Evolutionary conservation across 148 eudicot species (phyloP), one percentile per base, ranked within the genome.

Genomic region (Polygonum maritimum): DNA sequence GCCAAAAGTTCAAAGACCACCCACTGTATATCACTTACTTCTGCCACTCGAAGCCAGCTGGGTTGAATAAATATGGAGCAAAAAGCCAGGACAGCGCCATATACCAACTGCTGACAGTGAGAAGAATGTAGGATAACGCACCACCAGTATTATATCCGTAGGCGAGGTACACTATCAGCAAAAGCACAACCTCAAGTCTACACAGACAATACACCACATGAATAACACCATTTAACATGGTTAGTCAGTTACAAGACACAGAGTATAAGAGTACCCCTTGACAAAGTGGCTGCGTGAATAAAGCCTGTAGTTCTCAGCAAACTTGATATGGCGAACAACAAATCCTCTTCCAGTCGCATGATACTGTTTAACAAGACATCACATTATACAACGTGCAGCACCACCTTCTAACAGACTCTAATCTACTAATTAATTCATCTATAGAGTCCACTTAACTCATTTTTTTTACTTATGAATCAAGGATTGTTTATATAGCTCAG

Each of bases 1-100:
- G 45, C 16, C 21, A 33, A 4, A 38, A 26, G 31, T 33, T 5
- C 10, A 36, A 67, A 67, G 44, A 36, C 7, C 71, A 36, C 18
- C 21, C 41, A 67, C 14, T 11, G 14, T 35, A 65, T 65, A 67
- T 3, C 47, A 77, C 97, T 88, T 87, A 96, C 99, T 96, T 96
- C 80, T 96, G 99, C 99, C 99, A 96, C 88, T 96, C 98, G 54
- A 92, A 96, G 76, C 98, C 99, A 13, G 98, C 85, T 44, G 99
- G 99, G 83, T 96, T 96, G 62, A 96, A 96, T 84, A 96, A 75
- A 82, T 91, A 96, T 1, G 99, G 99, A 86, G 99, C 99, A 82
- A 87, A 92, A 58, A 96, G 91, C 99, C 99, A 96, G 35, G 99
- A 92, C 69, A 92, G 74, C 76, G 91, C 97, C 89, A 96, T 88